Evolutionary conservation across 1,284 basidiomycete species (phyloP).

Genomic region (Irpex sp.): DNA sequence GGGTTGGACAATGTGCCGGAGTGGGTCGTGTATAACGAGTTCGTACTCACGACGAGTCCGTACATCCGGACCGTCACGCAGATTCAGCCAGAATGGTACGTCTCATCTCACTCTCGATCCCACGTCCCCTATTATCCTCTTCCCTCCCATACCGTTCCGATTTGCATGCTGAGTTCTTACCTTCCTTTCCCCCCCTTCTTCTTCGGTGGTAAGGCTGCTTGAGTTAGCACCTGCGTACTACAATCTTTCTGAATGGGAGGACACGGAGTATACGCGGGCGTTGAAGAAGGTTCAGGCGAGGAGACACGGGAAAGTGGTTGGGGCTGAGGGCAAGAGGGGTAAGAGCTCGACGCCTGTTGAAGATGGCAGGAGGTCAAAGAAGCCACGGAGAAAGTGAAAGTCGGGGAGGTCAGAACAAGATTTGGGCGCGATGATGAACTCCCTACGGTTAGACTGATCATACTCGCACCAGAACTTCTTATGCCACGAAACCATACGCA

Average conservation of each 20-base stretch:
- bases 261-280: slow-evolving; percentile 73
- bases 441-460: too few relatives aligned
- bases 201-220: slow-evolving; percentile 56
- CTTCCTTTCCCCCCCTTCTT: too few relatives aligned
- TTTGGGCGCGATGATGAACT: too few relatives aligned
- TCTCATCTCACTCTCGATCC: slow-evolving; percentile 4
- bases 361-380: not conserved
- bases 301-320: slow-evolving; percentile 14
- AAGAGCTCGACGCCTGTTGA: not conserved
- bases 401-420: not conserved
- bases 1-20: slow-evolving; percentile 90
- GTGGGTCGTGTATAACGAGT: slow-evolving; percentile 98
- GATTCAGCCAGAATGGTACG: slow-evolving; percentile 85
- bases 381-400: not conserved
- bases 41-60: slow-evolving; percentile 87
- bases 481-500: too few relatives aligned
- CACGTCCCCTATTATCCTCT: not conserved
- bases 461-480: too few relatives aligned
- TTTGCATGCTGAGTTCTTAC: not conserved
- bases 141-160: not conserved
- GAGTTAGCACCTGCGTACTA: slow-evolving; percentile 84
- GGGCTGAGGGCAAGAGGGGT: not conserved
- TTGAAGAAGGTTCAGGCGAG: slow-evolving; percentile 49
- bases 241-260: slow-evolving; percentile 62
- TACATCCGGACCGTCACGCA: slow-evolving; percentile 94